Percentiles rank a stretch among this genome's conserved stretches.
phyloP scores from a whole-genome alignment of 805 yeast genomes.

The Cephaloascus fragrans region DNA sequence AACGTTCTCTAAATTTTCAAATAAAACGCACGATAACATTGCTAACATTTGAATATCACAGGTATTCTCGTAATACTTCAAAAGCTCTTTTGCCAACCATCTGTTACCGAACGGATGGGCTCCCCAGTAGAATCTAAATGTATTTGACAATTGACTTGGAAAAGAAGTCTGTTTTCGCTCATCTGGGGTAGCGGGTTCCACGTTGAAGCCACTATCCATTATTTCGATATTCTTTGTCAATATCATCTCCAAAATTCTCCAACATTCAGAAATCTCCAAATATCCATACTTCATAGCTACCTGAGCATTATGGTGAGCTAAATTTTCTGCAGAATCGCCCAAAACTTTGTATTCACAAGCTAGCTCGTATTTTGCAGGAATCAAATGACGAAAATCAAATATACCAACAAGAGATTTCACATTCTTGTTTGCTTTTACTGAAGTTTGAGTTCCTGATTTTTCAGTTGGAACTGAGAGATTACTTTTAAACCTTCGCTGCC shows the following conservation, averaged over 20 bases:
- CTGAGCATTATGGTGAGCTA: constrained; percentile 61
- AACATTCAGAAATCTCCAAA: constrained; percentile 58
- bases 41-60: constrained; percentile 85
- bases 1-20: constrained; percentile 25
- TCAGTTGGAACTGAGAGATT: constrained; percentile 29
- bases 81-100: constrained; percentile 54
- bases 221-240: constrained; percentile 28
- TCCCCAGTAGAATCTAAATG: constrained; percentile 57
- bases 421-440: constrained; percentile 9
- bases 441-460: constrained; percentile 15
- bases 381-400: constrained; percentile 54
- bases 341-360: constrained; percentile 58
- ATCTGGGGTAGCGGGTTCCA: constrained; percentile 5
- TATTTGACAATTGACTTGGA: neutral
- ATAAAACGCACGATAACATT: constrained; percentile 68
- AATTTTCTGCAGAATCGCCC: constrained; percentile 52
- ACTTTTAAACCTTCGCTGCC: constrained; percentile 23
- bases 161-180: constrained; percentile 4
- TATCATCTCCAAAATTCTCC: constrained; percentile 52
- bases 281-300: constrained; percentile 60
- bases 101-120: constrained; percentile 65
- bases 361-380: constrained; percentile 67
- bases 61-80: constrained; percentile 50
- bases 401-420: constrained; percentile 50
- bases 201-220: constrained; percentile 7